Evolutionary conservation across 2,329 filamentous ascomycete genomes (phyloP), one percentile per base, ranked within the genome.

Genomic region (Albifimbria verrucaria): DNA sequence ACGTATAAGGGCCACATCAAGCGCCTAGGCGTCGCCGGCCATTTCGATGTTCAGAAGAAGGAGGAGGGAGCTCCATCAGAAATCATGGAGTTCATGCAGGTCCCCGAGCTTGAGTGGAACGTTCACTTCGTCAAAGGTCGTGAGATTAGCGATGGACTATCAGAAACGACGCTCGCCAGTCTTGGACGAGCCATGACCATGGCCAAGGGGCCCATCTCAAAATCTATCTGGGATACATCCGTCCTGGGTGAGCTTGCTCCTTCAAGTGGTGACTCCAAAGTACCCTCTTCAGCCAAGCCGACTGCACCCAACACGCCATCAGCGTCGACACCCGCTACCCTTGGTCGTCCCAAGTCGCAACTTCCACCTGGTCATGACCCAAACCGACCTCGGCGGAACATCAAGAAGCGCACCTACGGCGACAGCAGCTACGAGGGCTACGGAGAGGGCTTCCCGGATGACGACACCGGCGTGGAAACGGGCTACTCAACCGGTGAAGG

Each of bases 381-480:
- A 11, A 68, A 74, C 39, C 77, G 88, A 51, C 83, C 87, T 28
- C 85, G 86, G 60, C 80, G 89, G 47, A 75, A 78, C 52, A 79
- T 82, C 56, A 90, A 88, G 74, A 92, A 92, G 77, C 81, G 89
- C 47, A 82, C 85, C 57, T 92, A 92, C 65, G 85, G 86, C 39
- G 89, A 92, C 58, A 81, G 78, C 61, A 89, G 86, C 62, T 92
- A 82, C 64, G 85, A 88, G 62, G 88, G 89, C 42, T 92, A 92
- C 62, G 81, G 83, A 44, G 87, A 91, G 59, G 85, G 86, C 28
- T 90, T 79, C 59, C 79, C 79, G 10, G 88, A 91, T 57, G 87
- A 90, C 58, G 87, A 88, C 56, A 68, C 67, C 9, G 82, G 78
- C 44, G 64, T 68, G 52, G 85, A 81, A 12, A 75, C 73, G 17